A percentile compares a stretch with the other conserved stretches of the same genome.
Conservation (phyloP, 305 asterid species). For the Fraxinus paxiana region DNA sequence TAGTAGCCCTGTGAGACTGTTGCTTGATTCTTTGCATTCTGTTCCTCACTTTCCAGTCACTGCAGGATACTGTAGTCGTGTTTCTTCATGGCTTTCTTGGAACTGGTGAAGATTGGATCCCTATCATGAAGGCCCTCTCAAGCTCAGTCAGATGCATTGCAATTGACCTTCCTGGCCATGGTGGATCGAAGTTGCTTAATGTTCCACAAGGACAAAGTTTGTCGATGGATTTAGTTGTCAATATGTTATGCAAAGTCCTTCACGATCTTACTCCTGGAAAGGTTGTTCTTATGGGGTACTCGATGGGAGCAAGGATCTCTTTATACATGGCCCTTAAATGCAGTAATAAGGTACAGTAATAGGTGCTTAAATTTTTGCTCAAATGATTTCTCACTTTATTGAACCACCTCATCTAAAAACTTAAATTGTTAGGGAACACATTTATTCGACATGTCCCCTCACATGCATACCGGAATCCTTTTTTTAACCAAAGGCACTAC, state of each 20-base stretch:
- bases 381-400: background rate
- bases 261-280: slow-evolving; percentile 43
- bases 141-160: slow-evolving; percentile 74
- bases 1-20: background rate
- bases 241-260: slow-evolving; percentile 54
- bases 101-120: slow-evolving; percentile 73
- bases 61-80: slow-evolving; percentile 62
- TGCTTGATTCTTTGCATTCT: background rate
- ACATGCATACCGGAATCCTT: background rate
- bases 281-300: slow-evolving; percentile 82
- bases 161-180: slow-evolving; percentile 93
- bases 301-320: slow-evolving; percentile 94
- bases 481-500: background rate
- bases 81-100: slow-evolving; percentile 97
- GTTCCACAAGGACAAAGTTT: slow-evolving; percentile 39
- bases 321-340: slow-evolving; percentile 64
- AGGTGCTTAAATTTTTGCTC: background rate
- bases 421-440: background rate
- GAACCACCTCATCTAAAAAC: background rate
- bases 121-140: slow-evolving; percentile 79
- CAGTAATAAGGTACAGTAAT: slow-evolving; percentile 52
- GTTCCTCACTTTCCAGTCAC: slow-evolving; percentile 19
- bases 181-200: slow-evolving; percentile 52
- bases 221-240: slow-evolving; percentile 57
- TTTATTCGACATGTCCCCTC: background rate